Conservation (phyloP, 1,139 yeast species). For the Blastobotrys ciferrii region DNA sequence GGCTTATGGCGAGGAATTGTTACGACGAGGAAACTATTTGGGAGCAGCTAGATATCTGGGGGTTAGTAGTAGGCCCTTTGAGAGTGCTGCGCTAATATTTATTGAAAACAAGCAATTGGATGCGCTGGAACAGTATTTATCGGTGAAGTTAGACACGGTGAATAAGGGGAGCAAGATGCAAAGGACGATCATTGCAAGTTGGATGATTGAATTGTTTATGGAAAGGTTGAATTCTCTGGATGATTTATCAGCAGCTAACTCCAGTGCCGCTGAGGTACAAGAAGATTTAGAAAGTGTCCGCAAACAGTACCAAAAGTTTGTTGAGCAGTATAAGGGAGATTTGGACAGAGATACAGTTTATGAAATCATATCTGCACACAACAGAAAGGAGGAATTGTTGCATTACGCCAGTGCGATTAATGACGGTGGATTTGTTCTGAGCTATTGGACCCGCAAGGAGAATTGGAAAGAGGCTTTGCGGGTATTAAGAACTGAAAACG, state of each 20-base stretch:
- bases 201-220: conserved; percentile 73
- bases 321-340: conserved; percentile 46
- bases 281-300: conserved; percentile 27
- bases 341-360: conserved; percentile 68
- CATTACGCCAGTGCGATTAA: conserved; percentile 65
- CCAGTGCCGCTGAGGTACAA: conserved; percentile 3
- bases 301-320: conserved; percentile 43
- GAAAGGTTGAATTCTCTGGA: conserved; percentile 50
- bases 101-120: conserved; percentile 45
- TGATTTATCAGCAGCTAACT: conserved; percentile 35
- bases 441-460: conserved; percentile 64
- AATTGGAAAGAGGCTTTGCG: conserved; percentile 75
- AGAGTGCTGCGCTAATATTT: conserved; percentile 63
- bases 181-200: conserved; percentile 63
- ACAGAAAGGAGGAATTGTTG: conserved; percentile 61
- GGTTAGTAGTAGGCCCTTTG: conserved; percentile 64
- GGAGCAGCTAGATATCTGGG: conserved; percentile 69
- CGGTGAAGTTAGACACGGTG: conserved; percentile 48
- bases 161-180: conserved; percentile 49
- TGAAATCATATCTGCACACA: conserved; percentile 66
- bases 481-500: conserved; percentile 52
- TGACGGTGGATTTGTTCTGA: conserved; percentile 67
- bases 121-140: conserved; percentile 58
- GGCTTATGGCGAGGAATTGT: conserved; percentile 61
- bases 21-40: conserved; percentile 36